These are phyloP conservation scores for Eutrema heterophyllum DNA, from an alignment of 345 rosid genomes.

Conservation along the genomic window DNA sequence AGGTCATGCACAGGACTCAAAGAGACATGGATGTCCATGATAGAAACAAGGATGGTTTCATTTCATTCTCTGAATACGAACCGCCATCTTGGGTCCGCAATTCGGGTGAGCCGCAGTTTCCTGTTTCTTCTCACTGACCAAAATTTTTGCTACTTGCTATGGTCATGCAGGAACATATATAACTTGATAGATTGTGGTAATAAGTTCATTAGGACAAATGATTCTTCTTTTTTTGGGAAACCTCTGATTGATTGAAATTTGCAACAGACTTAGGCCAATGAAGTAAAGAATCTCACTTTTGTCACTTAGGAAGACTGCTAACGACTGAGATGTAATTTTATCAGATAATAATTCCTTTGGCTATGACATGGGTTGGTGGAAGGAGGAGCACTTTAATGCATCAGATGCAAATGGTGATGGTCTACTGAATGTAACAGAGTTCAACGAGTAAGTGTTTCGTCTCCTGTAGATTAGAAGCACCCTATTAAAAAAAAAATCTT, in stretches of 20 bases:
- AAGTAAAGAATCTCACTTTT: constrained; percentile 6
- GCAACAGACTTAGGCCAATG: background rate
- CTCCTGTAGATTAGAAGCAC: background rate
- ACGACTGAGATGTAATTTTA: constrained; percentile 9
- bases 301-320: background rate
- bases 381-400: constrained; percentile 91
- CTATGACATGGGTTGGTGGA: constrained; percentile 98
- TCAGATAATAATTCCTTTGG: constrained; percentile 65
- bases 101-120: constrained; percentile 42
- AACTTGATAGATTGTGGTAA: background rate
- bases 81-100: constrained; percentile 84
- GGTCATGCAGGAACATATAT: background rate
- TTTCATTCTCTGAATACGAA: constrained; percentile 80
- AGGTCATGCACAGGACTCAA: constrained; percentile 69
- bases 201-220: background rate
- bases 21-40: constrained; percentile 94
- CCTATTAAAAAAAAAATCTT: background rate
- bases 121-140: background rate
- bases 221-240: background rate
- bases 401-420: constrained; percentile 96
- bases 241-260: background rate
- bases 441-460: constrained; percentile 73
- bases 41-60: constrained; percentile 71
- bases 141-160: background rate
- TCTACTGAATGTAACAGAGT: constrained; percentile 75